phyloP scores from a whole-genome alignment of 2,329 filamentous ascomycete genomes.

The Stagonosporopsis tanaceti region DNA sequence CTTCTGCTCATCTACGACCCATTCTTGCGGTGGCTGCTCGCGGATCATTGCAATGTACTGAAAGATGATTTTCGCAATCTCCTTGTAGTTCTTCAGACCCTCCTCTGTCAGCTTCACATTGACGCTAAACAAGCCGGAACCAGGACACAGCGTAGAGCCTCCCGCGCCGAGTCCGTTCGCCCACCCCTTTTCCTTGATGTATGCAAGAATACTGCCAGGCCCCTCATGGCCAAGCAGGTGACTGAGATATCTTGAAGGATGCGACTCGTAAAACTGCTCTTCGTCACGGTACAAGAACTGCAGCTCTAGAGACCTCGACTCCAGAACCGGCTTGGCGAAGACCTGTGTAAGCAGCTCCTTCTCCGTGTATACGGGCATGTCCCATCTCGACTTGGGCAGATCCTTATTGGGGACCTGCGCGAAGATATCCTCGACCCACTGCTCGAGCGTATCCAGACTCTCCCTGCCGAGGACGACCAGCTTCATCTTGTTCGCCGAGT shows the following conservation, averaged over 20 bases:
- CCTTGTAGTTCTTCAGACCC: constrained; percentile 80
- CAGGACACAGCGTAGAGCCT: constrained; percentile 77
- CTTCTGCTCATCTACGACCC: constrained; percentile 94
- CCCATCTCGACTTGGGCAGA: constrained; percentile 73
- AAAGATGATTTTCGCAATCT: constrained; percentile 84
- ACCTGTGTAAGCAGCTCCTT: constrained; percentile 73
- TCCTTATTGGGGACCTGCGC: constrained; percentile 83
- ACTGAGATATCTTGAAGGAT: constrained; percentile 84
- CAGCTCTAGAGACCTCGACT: constrained; percentile 79
- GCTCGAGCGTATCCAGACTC: constrained; percentile 79
- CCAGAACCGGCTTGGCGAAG: constrained; percentile 92
- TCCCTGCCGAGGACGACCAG: constrained; percentile 85
- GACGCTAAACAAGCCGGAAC: constrained; percentile 81
- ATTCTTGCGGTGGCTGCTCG: constrained; percentile 81
- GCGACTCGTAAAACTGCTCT: constrained; percentile 77
- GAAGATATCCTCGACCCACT: constrained; percentile 86
- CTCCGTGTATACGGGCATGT: constrained; percentile 66
- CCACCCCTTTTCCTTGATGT: constrained; percentile 90
- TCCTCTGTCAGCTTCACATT: constrained; percentile 84
- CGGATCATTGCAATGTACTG: constrained; percentile 89
- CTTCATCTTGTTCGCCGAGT: constrained; percentile 95
- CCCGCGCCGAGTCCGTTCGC: constrained; percentile 84
- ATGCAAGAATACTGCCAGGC: constrained; percentile 88
- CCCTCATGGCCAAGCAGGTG: constrained; percentile 93
- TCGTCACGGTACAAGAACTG: constrained; percentile 88